Evolutionary conservation across 1,284 basidiomycete species (phyloP), one percentile per base, ranked within the genome.

Genomic region (Marasmius fiardii): DNA sequence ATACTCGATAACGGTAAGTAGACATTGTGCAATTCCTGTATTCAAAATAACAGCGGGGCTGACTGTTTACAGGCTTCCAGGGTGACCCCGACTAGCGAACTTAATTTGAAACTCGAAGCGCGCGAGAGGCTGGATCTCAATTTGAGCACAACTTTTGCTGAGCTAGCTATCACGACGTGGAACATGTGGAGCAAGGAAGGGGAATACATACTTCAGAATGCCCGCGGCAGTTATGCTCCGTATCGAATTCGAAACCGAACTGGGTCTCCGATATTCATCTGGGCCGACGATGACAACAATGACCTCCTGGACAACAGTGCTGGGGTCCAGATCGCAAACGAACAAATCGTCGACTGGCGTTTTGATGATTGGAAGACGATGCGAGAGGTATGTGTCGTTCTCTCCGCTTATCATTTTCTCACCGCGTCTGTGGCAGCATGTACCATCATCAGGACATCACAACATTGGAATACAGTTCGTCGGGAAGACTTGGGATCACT

Each of bases 291-390:
- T 11, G 85, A 89, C 50, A 79, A 79, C 43, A 79, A 70, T 58
- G 67, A 67, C 23, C 74, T 71, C 56, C 68, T 72, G 8, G 79
- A 79, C 48, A 80, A 82, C 55, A 65, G 71, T 6, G 69, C 74
- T 33, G 71, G 78, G 51, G 72, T 81, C 44, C 85, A 82, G 67
- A 77, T 92, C 54, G 71, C 80, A 28, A 85, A 95, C 61, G 90
- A 90, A 44, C 81, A 90, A 61, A 86, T 83, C 2, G 77, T 93
- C 14, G 96, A 98, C 51, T 99, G 97, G 97, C 80, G 95, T 56
- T 99, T 99, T 65, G 95, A 98, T 67, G 96, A 99, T 65, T 96
- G 94, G 90, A 91, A 90, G 70, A 88, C 88, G 7, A 90, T 93
- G 75, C 87, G 97, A 68, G 97, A 99, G 76, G 93, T 93, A 65